Evolutionary conservation across 2,329 filamentous ascomycete genomes (phyloP).

Genomic region (Hymenoscyphus infarciens): DNA sequence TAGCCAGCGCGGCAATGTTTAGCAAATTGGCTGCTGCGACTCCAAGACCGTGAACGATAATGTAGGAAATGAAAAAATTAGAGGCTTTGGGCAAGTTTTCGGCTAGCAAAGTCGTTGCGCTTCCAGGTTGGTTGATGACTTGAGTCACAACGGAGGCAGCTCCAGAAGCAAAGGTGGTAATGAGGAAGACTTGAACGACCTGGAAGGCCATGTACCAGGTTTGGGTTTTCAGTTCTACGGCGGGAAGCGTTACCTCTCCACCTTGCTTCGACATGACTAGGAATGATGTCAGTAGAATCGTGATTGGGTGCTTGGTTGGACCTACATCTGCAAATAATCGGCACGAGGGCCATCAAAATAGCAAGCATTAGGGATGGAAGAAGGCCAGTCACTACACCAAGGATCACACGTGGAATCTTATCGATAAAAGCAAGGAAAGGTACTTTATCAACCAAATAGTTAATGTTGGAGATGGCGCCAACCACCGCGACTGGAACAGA

Average conservation of each 20-base stretch:
- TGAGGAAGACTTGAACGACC: constrained; percentile 85
- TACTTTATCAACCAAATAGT: constrained; percentile 57
- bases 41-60: constrained; percentile 83
- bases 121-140: constrained; percentile 60
- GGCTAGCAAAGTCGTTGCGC: constrained; percentile 63
- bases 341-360: constrained; percentile 80
- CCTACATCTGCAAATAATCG: constrained; percentile 72
- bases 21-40: constrained; percentile 72
- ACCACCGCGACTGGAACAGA: constrained; percentile 71
- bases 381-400: constrained; percentile 80
- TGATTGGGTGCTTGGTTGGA: constrained; percentile 18
- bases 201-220: constrained; percentile 90
- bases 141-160: constrained; percentile 66
- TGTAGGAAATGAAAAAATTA: constrained; percentile 94
- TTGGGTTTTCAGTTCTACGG: constrained; percentile 82
- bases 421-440: constrained; percentile 72
- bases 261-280: constrained; percentile 70
- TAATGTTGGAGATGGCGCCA: constrained; percentile 81
- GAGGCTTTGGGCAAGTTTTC: constrained; percentile 75
- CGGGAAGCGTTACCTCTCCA: constrained; percentile 73
- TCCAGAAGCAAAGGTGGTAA: constrained; percentile 79
- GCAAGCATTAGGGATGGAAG: constrained; percentile 75
- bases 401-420: constrained; percentile 61
- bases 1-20: constrained; percentile 66
- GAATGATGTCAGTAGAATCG: constrained; percentile 15